phyloP scores from a whole-genome alignment of 306 rosid species.

The Prinsepia uniflora region DNA sequence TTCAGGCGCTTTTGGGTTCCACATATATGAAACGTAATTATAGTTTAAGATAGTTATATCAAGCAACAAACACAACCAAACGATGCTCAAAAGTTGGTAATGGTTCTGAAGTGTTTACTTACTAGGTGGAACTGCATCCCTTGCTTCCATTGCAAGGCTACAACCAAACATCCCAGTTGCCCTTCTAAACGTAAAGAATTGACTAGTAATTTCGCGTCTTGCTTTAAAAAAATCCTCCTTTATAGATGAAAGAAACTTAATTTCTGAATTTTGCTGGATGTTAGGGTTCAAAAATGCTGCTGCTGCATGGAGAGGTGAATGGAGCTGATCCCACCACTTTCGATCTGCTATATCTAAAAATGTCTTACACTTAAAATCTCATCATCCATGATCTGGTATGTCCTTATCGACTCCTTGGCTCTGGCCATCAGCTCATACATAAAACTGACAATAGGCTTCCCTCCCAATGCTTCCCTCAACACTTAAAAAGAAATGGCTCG shows the following conservation, averaged over 20 bases:
- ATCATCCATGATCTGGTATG: slow-evolving; percentile 97
- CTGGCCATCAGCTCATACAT: slow-evolving; percentile 91
- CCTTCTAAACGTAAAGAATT: slow-evolving; percentile 75
- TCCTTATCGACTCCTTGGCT: slow-evolving; percentile 89
- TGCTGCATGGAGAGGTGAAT: slow-evolving; percentile 90
- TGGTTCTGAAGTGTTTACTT: slow-evolving; percentile 26
- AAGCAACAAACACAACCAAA: background rate
- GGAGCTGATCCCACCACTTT: slow-evolving; percentile 93
- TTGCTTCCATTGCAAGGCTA: slow-evolving; percentile 91
- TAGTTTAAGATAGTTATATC: slow-evolving; percentile 18
- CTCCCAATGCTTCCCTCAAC: slow-evolving; percentile 86
- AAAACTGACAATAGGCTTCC: slow-evolving; percentile 85
- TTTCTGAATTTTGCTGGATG: slow-evolving; percentile 84
- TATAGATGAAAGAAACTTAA: slow-evolving; percentile 71
- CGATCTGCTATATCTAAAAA: slow-evolving; percentile 76
- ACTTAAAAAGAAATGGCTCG: slow-evolving; percentile 92
- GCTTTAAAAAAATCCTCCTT: slow-evolving; percentile 70
- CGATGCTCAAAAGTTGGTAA: background rate
- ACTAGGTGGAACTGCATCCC: slow-evolving; percentile 90
- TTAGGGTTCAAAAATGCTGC: slow-evolving; percentile 95
- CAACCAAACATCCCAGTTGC: slow-evolving; percentile 92
- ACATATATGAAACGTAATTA: no score
- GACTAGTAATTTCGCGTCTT: slow-evolving; percentile 91
- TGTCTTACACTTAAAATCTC: slow-evolving; percentile 62
- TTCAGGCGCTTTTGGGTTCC: no score